Evolutionary conservation across 805 yeast genomes (phyloP).

Genomic region (Clavispora fructus): DNA sequence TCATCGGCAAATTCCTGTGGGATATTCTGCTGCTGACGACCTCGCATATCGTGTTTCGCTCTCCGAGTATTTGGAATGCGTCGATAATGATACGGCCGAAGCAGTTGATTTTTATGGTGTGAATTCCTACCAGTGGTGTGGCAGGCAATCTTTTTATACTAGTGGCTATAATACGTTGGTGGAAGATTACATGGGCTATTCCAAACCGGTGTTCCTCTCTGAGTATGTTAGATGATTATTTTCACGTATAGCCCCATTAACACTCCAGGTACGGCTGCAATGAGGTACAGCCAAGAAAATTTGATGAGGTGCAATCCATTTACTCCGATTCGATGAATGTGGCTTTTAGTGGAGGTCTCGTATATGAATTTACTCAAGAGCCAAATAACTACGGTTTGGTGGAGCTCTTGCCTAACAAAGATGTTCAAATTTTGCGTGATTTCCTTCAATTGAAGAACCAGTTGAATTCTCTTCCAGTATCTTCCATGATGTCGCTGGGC

Average conservation of each 20-base stretch:
- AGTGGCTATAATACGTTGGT: slow-evolving; percentile 69
- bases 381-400: slow-evolving; percentile 78
- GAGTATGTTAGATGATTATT: slow-evolving; percentile 44
- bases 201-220: slow-evolving; percentile 80
- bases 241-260: slow-evolving; percentile 7
- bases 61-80: slow-evolving; percentile 77
- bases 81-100: slow-evolving; percentile 45
- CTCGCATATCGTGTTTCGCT: slow-evolving; percentile 68
- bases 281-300: slow-evolving; percentile 68
- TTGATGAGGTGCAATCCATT: slow-evolving; percentile 69
- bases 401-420: slow-evolving; percentile 37
- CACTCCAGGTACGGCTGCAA: slow-evolving; percentile 63
- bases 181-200: slow-evolving; percentile 59
- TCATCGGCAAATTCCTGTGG: slow-evolving; percentile 75
- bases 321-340: slow-evolving; percentile 69
- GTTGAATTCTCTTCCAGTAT: slow-evolving; percentile 33
- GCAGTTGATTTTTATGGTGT: slow-evolving; percentile 79
- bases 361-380: slow-evolving; percentile 77
- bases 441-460: slow-evolving; percentile 46
- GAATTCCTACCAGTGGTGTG: slow-evolving; percentile 83
- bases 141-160: slow-evolving; percentile 72
- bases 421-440: slow-evolving; percentile 44
- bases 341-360: slow-evolving; percentile 80
- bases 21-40: slow-evolving; percentile 96
- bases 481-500: slow-evolving; percentile 6